Evolutionary conservation across 345 rosid genomes (phyloP), one percentile per base, ranked within the genome.

Genomic region (Mercurialis annua): DNA sequence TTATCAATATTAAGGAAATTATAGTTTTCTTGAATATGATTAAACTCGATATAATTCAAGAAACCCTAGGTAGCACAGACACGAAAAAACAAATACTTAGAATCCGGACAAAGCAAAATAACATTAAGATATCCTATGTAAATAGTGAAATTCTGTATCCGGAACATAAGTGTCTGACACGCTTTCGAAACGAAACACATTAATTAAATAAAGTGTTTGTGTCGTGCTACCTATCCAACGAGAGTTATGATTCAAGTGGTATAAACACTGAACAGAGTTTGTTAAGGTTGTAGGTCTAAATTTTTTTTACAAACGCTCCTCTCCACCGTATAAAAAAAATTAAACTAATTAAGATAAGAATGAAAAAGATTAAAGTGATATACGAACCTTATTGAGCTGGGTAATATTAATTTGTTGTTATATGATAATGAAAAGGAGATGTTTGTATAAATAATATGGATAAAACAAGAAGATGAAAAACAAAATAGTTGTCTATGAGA

Each of bases 371-470:
- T n/a, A 23, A 50, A 60, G 58, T 46, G 33, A 67, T 12, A 61
- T 17, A 53, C 50, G 23, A 51, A 74, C 74, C 81, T 72, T 48
- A 29, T 33, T 49, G 7, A 7, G 20, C 1, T 16, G 2, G 29
- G 21, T n/a, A n/a, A n/a, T 24, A 2, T 71, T 29, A 3, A 1
- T 44, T 27, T 65, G 34, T 26, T 10, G 67, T 58, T 33, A 24
- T 42, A 67, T 26, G 21, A 42, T 67, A 58, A 54, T 20, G 62
- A 70, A 62, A 73, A 80, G 65, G 71, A 44, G 57, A 61, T 63
- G 71, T 59, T 62, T 46, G 67, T 49, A 59, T 76, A 73, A 64
- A 76, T 61, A 72, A 72, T 68, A 66, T 30, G 53, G 24, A 23
- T 36, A 53, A 29, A 62, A 44, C 34, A 71, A 55, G 75, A 61